phyloP scores from a whole-genome alignment of 495 filamentous ascomycete species.

The Immersiella caudata region DNA sequence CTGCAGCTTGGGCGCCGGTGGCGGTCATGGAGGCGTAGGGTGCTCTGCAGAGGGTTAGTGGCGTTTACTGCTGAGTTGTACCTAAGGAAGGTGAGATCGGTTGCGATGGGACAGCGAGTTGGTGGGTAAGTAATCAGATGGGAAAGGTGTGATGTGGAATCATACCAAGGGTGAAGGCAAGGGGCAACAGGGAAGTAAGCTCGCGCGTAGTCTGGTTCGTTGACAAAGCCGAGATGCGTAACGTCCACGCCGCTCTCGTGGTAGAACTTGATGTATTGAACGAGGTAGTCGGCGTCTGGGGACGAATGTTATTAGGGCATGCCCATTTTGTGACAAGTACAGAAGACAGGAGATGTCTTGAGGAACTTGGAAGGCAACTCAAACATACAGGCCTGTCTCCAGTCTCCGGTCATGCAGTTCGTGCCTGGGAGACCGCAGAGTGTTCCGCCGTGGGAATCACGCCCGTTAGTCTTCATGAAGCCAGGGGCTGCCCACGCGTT shows the following conservation, averaged over 20 bases:
- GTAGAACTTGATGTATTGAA: conserved; percentile 57
- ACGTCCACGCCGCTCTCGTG: conserved; percentile 47
- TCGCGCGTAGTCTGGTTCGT: conserved; percentile 56
- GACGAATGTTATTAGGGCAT: too few relatives aligned
- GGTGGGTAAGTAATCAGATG: neutral
- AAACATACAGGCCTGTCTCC: conserved; percentile 50
- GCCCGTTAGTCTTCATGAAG: conserved; percentile 60
- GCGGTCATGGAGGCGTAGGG: conserved; percentile 50
- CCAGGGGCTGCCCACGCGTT: conserved; percentile 60
- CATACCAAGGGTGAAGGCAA: neutral
- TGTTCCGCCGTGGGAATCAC: conserved; percentile 45
- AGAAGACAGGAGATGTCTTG: too few relatives aligned
- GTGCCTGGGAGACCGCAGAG: conserved; percentile 53
- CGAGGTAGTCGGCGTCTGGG: conserved; percentile 53
- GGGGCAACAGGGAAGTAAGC: neutral
- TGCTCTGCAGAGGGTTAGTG: conserved; percentile 26
- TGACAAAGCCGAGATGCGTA: conserved; percentile 58
- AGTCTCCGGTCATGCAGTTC: conserved; percentile 52
- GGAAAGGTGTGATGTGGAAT: neutral
- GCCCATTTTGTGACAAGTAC: too few relatives aligned
- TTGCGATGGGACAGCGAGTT: neutral
- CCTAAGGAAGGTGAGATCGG: neutral
- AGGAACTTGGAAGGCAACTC: neutral
- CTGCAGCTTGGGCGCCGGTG: conserved; percentile 50
- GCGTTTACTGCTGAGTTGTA: conserved; percentile 6